Evolutionary conservation across 495 filamentous ascomycete genomes (phyloP), one percentile per base, ranked within the genome.

Genomic region (Aspergillus wentii): DNA sequence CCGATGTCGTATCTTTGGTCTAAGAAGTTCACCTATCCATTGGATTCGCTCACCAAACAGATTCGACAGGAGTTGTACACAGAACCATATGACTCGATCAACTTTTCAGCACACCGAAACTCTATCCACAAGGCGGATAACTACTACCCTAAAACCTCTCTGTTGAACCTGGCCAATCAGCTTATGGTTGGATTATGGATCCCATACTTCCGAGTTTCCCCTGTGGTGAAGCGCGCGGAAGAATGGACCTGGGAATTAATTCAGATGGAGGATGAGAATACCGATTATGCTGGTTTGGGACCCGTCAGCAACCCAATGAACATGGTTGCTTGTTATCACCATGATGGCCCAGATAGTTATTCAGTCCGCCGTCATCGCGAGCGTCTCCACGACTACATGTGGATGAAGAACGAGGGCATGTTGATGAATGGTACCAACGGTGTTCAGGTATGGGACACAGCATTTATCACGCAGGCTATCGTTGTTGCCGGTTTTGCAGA

Each of bases 351-450:
- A 7, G 80, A 83, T 43, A 75, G 85, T 3, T 74, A 82, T 41
- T 81, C 83, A 0, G 84, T 96, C 17, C 72, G 75, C 27, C 75
- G 82, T 16, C 94, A 96, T 55, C 69, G 79, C 6, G 86, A 97
- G 46, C 76, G 87, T 11, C 57, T 92, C 16, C 66, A 85, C 26
- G 94, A 98, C 46, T 92, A 84, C 43, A 68, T 97, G 43, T 98
- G 94, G 94, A 68, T 97, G 39, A 95, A 91, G 27, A 43, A 76
- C 27, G 92, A 96, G 58, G 92, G 92, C 17, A 88, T 98, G 85
- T 69, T 96, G 14, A 81, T 82, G 59, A 96, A 96, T 57, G 92
- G 92, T 22, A 98, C 92, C 22, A 96, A 98, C 51, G 92, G 92
- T 11, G 88, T 95, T 10, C 92, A 98, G 62, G 83, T 79, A 29